Base-by-base conservation (phyloP, 2,329 filamentous ascomycete species). In the Thielaviopsis ethacetica region DNA sequence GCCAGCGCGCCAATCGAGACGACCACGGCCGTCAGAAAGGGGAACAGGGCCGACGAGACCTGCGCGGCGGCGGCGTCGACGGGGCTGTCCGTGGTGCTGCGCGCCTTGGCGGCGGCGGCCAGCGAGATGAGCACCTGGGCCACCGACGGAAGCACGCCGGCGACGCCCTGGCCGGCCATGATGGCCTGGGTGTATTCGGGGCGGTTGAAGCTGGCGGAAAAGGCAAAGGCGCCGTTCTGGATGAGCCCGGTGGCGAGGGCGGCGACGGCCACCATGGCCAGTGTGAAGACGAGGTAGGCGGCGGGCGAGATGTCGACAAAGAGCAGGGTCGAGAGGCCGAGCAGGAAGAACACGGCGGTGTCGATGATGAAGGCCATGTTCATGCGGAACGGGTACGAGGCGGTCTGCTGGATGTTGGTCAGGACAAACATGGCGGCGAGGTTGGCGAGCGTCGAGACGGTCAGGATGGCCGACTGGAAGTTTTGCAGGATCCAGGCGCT, bases 161-260 rank as follows among this genome's bases (percentile, higher is more conserved):
- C 91, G 3, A 98, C 77, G 34, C 85, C 91, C 71, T 98, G 93
- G 1, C 93, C 93, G 2, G 85, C 84, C 91, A 98, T 97, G 70
- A 97, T 90, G 24, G 86, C 91, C 71, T 97, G 91, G 59, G 89
- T 95, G 70, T 97, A 98, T 70, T 93, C 88, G 21, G 85, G 81
- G 56, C 87, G 77, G 41, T 85, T 88, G 67, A 95, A 97, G 57
- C 88, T 85, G 3, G 87, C 82, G 2, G 89, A 90, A 68, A 91
- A 97, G 2, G 93, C 89, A 69, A 96, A 95, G 12, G 93, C 82
- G 19, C 93, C 93, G 69, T 97, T 97, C 71, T 97, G 93, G 64
- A 91, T 86, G 56, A 96, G 75, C 0, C 87, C 91, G 0, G 90
- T 86, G 0, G 88, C 90, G 67, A 86, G 76, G 63, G 89, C 88